These are phyloP conservation scores for Coemansia javaensis DNA, from an alignment of 192 early-diverging fungal species.

Conservation along the genomic window DNA sequence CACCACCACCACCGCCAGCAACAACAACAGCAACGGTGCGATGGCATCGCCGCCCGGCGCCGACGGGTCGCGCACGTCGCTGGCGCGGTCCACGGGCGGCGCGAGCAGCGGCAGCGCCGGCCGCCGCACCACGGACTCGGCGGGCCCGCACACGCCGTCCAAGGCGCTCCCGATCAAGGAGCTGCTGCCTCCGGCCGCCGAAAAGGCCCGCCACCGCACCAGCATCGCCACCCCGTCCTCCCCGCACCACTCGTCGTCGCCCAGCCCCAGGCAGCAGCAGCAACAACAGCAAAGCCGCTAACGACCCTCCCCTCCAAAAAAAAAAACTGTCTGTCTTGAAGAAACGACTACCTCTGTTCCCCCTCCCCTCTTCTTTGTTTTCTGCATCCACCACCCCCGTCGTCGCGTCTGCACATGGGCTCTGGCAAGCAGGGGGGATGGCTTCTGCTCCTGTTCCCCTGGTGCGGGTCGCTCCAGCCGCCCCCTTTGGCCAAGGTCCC, in stretches of 20 bases:
- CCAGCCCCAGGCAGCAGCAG: not conserved
- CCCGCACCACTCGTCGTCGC: not conserved
- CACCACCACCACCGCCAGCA: too few relatives aligned
- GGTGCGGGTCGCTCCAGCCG: too few relatives aligned
- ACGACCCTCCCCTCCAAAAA: too few relatives aligned
- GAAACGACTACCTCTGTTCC: too few relatives aligned
- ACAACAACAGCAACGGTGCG: too few relatives aligned
- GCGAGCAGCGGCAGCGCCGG: too few relatives aligned
- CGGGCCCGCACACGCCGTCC: conserved; percentile 31
- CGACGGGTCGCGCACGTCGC: conserved; percentile 20
- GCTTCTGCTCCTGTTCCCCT: too few relatives aligned
- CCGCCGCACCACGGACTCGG: conserved; percentile 12
- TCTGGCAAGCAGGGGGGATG: too few relatives aligned
- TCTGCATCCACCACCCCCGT: not conserved
- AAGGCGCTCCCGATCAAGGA: conserved; percentile 49
- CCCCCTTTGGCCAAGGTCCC: too few relatives aligned
- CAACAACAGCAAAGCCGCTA: not conserved
- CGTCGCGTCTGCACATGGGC: too few relatives aligned
- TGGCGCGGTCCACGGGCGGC: conserved; percentile 12
- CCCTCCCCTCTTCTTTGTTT: not conserved
- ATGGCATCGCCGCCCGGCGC: conserved; percentile 3
- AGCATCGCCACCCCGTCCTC: conserved; percentile 24
- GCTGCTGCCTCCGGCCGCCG: conserved; percentile 42
- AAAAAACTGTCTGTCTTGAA: too few relatives aligned
- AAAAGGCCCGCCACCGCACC: conserved; percentile 39